Base-by-base conservation (phyloP, 495 filamentous ascomycete genomes). In the Talaromyces stipitatus region DNA sequence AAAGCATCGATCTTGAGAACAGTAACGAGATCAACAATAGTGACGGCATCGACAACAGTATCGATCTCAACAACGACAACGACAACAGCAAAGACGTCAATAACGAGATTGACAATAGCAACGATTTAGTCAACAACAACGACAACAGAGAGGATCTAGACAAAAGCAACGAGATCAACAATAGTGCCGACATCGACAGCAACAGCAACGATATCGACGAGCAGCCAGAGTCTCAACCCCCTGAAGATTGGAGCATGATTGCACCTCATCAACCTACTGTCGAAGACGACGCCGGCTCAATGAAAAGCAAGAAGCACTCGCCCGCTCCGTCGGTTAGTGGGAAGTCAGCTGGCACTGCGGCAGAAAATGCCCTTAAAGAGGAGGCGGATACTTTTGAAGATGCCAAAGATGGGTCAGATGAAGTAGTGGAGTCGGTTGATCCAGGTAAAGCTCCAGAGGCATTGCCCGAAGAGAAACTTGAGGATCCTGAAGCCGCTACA, bases 221-320 rank as follows among this genome's bases (percentile, higher is more conserved):
- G 23, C 20, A 60, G 54, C 54, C 68, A 70, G 18, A 56, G 1
- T 16, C 14, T 4, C 52, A 33, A 12, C 33, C 22, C 14, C 36
- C 32, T 11, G 54, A 56, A 38, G 43, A 47, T n/a, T 47, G 43
- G 43, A 26, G 43, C 23, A 47, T 47, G 43, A 26, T 47, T 26
- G 43, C 43, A 26, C 43, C 43, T 11, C 43, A 26, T 18, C 43
- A 47, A 26, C 43, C 43, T 11, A 22, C 18, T 14, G 9, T 47
- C 22, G n/a, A 47, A 26, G 43, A 47, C 43, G 18, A 47, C 23
- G 43, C 24, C 43, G 9, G 23, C 43, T 23, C 23, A n/a, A 47
- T 47, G 43, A 22, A 11, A 9, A 26, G 23, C 43, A 26, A 47
- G 43, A 47, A 47, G 43, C 20, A 14, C 14, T 47, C 43, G 3